Conservation (phyloP, 768 basidiomycete genomes). For the Mycena indigotica region DNA sequence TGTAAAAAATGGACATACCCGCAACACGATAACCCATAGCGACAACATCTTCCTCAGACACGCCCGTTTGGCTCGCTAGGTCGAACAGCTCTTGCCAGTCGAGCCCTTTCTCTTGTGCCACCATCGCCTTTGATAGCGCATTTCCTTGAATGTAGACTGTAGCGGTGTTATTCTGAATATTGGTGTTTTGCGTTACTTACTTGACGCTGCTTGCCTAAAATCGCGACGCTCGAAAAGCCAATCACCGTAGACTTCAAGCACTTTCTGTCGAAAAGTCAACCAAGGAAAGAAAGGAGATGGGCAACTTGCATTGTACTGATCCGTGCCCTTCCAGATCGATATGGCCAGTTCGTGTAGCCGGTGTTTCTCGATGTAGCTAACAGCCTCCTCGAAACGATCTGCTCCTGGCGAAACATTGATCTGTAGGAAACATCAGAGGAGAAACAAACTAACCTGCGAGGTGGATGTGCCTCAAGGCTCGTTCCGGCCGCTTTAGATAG, state of each 20-base stretch:
- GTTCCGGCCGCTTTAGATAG: conserved; percentile 74
- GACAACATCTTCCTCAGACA: conserved; percentile 56
- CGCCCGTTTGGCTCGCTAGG: conserved; percentile 57
- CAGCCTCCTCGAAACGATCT: conserved; percentile 76
- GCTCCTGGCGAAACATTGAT: conserved; percentile 39
- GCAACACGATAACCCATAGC: conserved; percentile 77
- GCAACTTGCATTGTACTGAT: conserved; percentile 58
- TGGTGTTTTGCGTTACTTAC: conserved; percentile 52
- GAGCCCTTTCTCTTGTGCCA: conserved; percentile 83
- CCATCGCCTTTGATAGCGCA: conserved; percentile 72
- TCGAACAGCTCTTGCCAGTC: conserved; percentile 94
- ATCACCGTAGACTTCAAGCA: conserved; percentile 78
- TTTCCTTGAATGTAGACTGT: conserved; percentile 75
- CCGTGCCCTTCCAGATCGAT: conserved; percentile 68
- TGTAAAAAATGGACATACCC: conserved; percentile 44
- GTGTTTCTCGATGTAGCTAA: conserved; percentile 78
- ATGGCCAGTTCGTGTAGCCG: conserved; percentile 75
- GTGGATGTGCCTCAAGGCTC: conserved; percentile 73
- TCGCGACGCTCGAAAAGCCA: conserved; percentile 86
- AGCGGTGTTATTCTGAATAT: conserved; percentile 4
- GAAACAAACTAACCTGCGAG: conserved; percentile 59
- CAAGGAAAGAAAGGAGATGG: neutral
- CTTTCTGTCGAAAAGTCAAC: conserved; percentile 44
- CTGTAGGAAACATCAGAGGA: neutral
- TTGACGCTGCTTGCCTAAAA: conserved; percentile 79